Evolutionary conservation across 2,329 filamentous ascomycete genomes (phyloP).

Genomic region (Dactylellina sp.): DNA sequence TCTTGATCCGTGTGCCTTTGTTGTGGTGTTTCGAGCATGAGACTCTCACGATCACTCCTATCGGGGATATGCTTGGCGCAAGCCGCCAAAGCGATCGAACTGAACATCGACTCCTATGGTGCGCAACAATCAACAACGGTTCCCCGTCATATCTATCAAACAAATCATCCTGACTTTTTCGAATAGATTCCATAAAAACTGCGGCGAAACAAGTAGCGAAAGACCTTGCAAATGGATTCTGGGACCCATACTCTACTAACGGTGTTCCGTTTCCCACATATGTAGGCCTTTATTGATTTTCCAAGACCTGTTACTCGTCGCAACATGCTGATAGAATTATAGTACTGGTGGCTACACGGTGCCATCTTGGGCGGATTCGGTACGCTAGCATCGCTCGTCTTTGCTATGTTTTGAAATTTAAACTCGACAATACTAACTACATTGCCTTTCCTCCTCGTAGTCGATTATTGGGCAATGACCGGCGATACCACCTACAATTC

Average conservation of each 20-base stretch:
- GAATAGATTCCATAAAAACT: slow-evolving; percentile 40
- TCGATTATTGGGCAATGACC: slow-evolving; percentile 89
- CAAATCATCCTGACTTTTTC: not conserved
- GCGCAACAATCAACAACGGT: slow-evolving; percentile 2
- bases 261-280: slow-evolving; percentile 41
- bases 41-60: slow-evolving; percentile 27
- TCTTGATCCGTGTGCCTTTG: not conserved
- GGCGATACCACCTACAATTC: slow-evolving; percentile 78
- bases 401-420: not conserved
- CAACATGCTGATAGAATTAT: slow-evolving; percentile 1
- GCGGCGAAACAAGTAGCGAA: slow-evolving; percentile 43
- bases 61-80: slow-evolving; percentile 26
- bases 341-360: slow-evolving; percentile 53
- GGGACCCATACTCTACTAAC: slow-evolving; percentile 36
- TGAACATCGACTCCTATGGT: slow-evolving; percentile 47
- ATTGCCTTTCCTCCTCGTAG: slow-evolving; percentile 57
- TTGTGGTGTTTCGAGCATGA: slow-evolving; percentile 27
- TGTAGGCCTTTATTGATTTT: slow-evolving; percentile 1
- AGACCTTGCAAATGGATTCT: slow-evolving; percentile 43
- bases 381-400: slow-evolving; percentile 11
- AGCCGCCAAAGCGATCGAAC: slow-evolving; percentile 35
- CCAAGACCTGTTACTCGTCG: not conserved
- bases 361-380: slow-evolving; percentile 38
- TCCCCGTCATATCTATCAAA: not conserved
- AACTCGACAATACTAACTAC: not conserved